Base-by-base conservation (phyloP, 257 asterid species). In the Fraxinus pennsylvanica region DNA sequence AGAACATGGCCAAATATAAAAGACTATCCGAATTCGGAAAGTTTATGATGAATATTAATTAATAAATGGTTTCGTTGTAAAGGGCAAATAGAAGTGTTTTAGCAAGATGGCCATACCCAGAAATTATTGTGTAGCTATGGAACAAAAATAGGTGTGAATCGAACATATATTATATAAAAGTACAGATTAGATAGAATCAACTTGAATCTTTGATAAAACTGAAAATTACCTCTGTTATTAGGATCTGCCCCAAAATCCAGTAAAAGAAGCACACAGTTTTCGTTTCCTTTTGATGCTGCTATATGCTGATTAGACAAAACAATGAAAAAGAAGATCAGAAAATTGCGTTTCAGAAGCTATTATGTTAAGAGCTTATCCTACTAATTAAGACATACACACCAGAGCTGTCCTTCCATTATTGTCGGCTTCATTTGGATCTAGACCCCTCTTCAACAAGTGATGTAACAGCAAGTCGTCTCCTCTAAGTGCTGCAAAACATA, bases 341-440 rank as follows among this genome's bases (percentile, higher is more conserved):
- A 69, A 30, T 52, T 43, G 73, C 43, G 32, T 14, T 78, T 61
- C 1, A 59, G 35, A 15, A 4, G 21, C 19, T 50, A 65, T 59
- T 43, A 54, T 27, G 35, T 54, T 82, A 36, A 38, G 50, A 43
- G 50, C 69, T 3, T 72, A 59, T 54, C 54, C 15, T 19, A 66
- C 3, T 32, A 29, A 72, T 7, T 30, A 76, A 39, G 47, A 15
- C 68, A 38, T 2, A 81, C 90, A 82, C 54, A 87, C 97, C 82
- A 95, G 86, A 35, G 98, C 88, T 0, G 98, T 90, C 79, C 91
- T 88, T 68, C 99, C 97, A 19, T 82, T 87, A 76, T 74, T 87
- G 78, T 95, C 99, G 0, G 90, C 67, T 86, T 95, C 99, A 74
- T 95, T 95, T 39, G 98, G 91, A 85, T 95, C 98, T 17, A 93